phyloP scores from a whole-genome alignment of 495 filamentous ascomycete genomes.

The Penicillium nucicola region DNA sequence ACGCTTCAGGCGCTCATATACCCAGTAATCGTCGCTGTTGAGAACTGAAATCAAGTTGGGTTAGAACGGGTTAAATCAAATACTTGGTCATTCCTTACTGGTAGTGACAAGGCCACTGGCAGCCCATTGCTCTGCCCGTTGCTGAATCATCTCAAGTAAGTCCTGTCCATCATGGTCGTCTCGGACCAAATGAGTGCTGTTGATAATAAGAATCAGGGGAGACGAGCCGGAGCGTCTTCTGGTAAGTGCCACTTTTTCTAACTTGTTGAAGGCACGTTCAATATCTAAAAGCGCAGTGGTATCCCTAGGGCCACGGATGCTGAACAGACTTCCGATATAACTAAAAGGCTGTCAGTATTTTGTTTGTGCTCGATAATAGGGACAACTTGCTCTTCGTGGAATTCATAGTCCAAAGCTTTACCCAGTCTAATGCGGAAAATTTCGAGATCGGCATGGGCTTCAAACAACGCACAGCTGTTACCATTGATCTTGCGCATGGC shows the following conservation, averaged over 20 bases:
- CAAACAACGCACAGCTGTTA: slow-evolving; percentile 85
- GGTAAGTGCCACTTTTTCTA: slow-evolving; percentile 86
- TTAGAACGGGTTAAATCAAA: background rate
- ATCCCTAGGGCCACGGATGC: slow-evolving; percentile 87
- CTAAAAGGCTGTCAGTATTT: slow-evolving; percentile 46
- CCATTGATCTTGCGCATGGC: slow-evolving; percentile 90
- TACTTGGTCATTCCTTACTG: slow-evolving; percentile 21
- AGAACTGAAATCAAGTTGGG: slow-evolving; percentile 50
- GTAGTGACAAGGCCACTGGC: slow-evolving; percentile 84
- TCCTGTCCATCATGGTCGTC: slow-evolving; percentile 90
- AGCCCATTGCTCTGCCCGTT: slow-evolving; percentile 94
- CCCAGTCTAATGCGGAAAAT: slow-evolving; percentile 91
- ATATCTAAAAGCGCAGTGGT: slow-evolving; percentile 89
- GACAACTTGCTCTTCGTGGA: slow-evolving; percentile 55
- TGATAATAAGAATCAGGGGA: slow-evolving; percentile 85
- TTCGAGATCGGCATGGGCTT: slow-evolving; percentile 91
- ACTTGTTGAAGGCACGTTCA: slow-evolving; percentile 92
- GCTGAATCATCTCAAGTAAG: slow-evolving; percentile 90
- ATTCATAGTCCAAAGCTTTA: slow-evolving; percentile 93
- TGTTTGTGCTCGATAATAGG: background rate
- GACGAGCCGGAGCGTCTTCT: slow-evolving; percentile 54
- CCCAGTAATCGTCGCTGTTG: slow-evolving; percentile 96
- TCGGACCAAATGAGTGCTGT: slow-evolving; percentile 82
- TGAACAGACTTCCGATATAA: slow-evolving; percentile 94
- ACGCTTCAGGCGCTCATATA: slow-evolving; percentile 89